Conservation (phyloP, 371 early-diverging fungal genomes). For the Lichtheimia corymbifera region DNA sequence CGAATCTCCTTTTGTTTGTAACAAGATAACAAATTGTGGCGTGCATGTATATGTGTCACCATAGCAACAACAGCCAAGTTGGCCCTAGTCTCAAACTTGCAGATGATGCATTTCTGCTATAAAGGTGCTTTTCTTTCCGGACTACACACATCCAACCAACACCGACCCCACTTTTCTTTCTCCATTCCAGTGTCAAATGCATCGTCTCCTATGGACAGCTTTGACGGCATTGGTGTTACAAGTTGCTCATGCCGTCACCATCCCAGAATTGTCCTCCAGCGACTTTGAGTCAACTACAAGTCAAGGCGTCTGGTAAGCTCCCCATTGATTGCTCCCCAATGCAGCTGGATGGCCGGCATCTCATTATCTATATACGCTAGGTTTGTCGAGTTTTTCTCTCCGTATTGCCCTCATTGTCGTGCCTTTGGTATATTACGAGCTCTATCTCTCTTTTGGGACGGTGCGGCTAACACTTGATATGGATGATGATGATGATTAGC, state of each 20-base stretch:
- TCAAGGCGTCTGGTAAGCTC: slow-evolving; percentile 4
- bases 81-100: no score
- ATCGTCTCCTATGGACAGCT: not conserved
- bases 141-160: no score
- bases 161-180: no score
- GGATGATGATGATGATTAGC: slow-evolving; percentile 42
- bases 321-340: not conserved
- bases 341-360: not conserved
- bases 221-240: not conserved
- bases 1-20: no score
- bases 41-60: no score
- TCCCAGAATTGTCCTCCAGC: not conserved
- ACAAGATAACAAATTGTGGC: no score
- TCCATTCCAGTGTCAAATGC: no score
- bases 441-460: not conserved
- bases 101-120: no score
- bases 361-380: slow-evolving; percentile 24
- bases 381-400: slow-evolving; percentile 45
- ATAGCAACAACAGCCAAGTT: no score
- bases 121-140: no score
- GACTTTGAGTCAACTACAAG: slow-evolving; percentile 5
- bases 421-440: slow-evolving; percentile 30
- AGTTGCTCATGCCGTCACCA: not conserved
- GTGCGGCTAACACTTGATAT: not conserved
- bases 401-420: slow-evolving; percentile 35